phyloP scores from a whole-genome alignment of 768 basidiomycete genomes.

The Leucocoprinus sp. region DNA sequence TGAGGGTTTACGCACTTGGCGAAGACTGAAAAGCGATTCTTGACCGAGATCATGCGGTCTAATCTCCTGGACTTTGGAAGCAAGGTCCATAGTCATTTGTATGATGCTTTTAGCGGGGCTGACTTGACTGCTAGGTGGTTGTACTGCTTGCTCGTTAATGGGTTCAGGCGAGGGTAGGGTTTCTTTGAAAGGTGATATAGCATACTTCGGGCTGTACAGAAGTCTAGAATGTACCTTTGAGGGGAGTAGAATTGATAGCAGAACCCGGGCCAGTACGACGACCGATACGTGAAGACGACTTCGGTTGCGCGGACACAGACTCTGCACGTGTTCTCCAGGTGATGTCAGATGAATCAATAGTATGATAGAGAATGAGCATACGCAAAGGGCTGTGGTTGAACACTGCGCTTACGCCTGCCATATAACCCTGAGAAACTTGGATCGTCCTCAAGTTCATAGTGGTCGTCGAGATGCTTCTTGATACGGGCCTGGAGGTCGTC shows the following conservation, averaged over 20 bases:
- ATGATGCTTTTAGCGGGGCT: constrained; percentile 34
- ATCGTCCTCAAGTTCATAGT: constrained; percentile 47
- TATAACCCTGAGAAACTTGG: constrained; percentile 51
- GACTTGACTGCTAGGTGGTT: constrained; percentile 27
- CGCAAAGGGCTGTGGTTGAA: constrained; percentile 25
- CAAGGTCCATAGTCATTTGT: constrained; percentile 24
- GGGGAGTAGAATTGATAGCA: constrained; percentile 39
- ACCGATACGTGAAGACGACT: constrained; percentile 19
- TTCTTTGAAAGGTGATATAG: constrained; percentile 29
- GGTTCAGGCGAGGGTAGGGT: constrained; percentile 21
- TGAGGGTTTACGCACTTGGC: constrained; percentile 23
- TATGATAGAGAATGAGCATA: constrained; percentile 6
- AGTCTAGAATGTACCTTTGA: constrained; percentile 40
- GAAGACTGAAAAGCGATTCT: constrained; percentile 28
- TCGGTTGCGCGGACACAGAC: constrained; percentile 16
- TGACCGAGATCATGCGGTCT: constrained; percentile 28
- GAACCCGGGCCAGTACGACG: constrained; percentile 14
- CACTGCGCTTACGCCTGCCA: constrained; percentile 33
- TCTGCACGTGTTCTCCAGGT: constrained; percentile 11
- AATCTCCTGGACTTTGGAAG: constrained; percentile 24
- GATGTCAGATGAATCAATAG: constrained; percentile 12
- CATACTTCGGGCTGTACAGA: constrained; percentile 44
- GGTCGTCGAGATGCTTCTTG: constrained; percentile 49
- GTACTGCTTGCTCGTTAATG: constrained; percentile 9
- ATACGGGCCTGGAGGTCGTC: constrained; percentile 58